A percentile compares a stretch with the other conserved stretches of the same genome.
phyloP scores from a whole-genome alignment of 2,329 filamentous ascomycete genomes.

The Zymoseptoria pseudotritici region DNA sequence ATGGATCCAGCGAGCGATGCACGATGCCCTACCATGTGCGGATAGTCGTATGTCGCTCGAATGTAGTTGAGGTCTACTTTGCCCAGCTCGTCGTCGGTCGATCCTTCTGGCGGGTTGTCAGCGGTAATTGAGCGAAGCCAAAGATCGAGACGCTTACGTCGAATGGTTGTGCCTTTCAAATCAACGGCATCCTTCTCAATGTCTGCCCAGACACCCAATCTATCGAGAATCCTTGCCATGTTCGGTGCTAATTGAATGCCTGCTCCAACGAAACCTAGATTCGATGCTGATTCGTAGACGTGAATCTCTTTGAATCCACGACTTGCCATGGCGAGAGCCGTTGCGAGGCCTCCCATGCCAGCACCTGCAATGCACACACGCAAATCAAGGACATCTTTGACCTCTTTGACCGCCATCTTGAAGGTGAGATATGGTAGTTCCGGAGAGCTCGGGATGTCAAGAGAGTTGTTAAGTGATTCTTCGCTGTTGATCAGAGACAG shows the following conservation, averaged over 20 bases:
- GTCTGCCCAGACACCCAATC: slow-evolving; percentile 62
- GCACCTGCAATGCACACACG: slow-evolving; percentile 31
- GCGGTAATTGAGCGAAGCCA: background rate
- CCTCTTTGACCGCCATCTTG: background rate
- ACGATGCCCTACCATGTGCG: slow-evolving; percentile 74
- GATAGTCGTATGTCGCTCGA: slow-evolving; percentile 60
- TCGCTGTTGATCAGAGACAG: background rate
- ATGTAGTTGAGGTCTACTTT: slow-evolving; percentile 65
- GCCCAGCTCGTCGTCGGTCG: slow-evolving; percentile 60
- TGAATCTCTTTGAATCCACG: slow-evolving; percentile 67
- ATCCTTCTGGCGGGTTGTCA: slow-evolving; percentile 47
- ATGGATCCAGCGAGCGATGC: slow-evolving; percentile 62
- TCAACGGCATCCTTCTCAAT: slow-evolving; percentile 66
- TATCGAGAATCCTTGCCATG: slow-evolving; percentile 67
- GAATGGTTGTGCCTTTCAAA: slow-evolving; percentile 64
- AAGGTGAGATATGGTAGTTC: background rate
- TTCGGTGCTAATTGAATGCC: slow-evolving; percentile 81
- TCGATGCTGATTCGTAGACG: slow-evolving; percentile 65
- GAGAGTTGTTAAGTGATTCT: background rate
- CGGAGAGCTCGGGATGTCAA: background rate
- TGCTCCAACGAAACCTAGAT: slow-evolving; percentile 73
- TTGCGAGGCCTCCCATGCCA: slow-evolving; percentile 71
- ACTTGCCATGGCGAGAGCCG: slow-evolving; percentile 65
- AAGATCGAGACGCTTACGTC: slow-evolving; percentile 41
- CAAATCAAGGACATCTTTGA: slow-evolving; percentile 26